Conservation (phyloP, 2,329 filamentous ascomycete genomes). For the Sporothrix pallida region DNA sequence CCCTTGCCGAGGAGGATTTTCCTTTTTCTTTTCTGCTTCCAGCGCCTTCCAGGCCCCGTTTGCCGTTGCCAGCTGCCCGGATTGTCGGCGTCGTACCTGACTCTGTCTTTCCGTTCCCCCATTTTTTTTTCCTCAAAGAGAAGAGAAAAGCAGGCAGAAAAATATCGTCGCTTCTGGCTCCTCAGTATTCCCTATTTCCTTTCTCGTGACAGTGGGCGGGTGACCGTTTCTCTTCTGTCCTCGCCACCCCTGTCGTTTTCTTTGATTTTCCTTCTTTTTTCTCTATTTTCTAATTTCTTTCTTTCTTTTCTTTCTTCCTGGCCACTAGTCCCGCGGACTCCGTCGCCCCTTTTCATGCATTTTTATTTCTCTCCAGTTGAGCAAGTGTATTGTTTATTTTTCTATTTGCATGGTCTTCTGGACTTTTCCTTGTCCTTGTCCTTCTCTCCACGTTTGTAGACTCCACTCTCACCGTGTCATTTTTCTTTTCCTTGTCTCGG, state of each 20-base stretch:
- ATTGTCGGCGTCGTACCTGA: conserved; percentile 35
- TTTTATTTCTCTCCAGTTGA: conserved; percentile 7
- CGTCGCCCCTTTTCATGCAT: conserved; percentile 15
- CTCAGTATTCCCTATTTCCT: neutral
- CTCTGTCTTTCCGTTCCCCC: neutral
- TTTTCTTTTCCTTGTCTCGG: conserved; percentile 17
- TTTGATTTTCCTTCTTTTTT: neutral
- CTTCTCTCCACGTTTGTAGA: conserved; percentile 22
- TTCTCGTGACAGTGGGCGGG: conserved; percentile 8
- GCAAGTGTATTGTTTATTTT: neutral
- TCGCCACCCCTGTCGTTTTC: conserved; percentile 10
- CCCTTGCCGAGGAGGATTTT: conserved; percentile 22
- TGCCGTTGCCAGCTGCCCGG: conserved; percentile 29
- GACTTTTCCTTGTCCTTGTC: conserved; percentile 6
- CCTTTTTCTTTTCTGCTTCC: conserved; percentile 22
- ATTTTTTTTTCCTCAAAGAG: neutral
- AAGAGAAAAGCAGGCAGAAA: too few relatives aligned
- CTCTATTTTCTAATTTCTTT: neutral
- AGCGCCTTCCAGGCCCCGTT: conserved; percentile 20
- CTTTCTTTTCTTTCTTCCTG: neutral
- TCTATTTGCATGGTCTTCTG: conserved; percentile 15
- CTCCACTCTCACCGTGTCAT: conserved; percentile 17
- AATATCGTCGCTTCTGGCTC: neutral
- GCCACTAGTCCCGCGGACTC: neutral
- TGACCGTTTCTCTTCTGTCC: conserved; percentile 18